Evolutionary conservation across 305 asterid genomes (phyloP).

Genomic region (Solanum hybrid): DNA sequence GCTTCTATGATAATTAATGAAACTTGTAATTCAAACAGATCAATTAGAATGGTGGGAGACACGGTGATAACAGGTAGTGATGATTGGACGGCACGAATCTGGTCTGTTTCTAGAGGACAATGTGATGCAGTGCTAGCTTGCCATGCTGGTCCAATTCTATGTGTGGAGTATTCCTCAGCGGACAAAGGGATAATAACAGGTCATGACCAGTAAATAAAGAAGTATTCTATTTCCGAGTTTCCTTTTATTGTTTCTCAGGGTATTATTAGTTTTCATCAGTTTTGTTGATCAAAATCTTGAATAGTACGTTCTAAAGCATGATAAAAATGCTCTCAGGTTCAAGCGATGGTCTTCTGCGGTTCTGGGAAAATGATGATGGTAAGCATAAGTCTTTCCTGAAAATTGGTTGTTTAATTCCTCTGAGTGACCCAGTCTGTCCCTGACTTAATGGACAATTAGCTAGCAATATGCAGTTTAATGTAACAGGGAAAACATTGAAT

Average conservation of each 20-base stretch:
- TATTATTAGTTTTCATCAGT: neutral
- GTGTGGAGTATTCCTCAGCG: constrained; percentile 71
- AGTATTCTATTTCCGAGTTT: neutral
- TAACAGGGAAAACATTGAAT: neutral
- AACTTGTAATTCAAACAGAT: constrained; percentile 40
- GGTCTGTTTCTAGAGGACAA: constrained; percentile 88
- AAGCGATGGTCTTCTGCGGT: constrained; percentile 80
- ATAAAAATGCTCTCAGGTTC: constrained; percentile 49
- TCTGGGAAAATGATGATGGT: constrained; percentile 97
- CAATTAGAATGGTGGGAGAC: constrained; percentile 96
- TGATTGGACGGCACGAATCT: constrained; percentile 97
- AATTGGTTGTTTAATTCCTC: neutral
- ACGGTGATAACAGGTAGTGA: constrained; percentile 89
- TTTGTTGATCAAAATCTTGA: constrained; percentile 1
- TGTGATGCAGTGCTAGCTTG: constrained; percentile 94
- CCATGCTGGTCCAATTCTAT: constrained; percentile 85
- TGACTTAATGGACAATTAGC: neutral
- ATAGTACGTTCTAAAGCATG: constrained; percentile 13
- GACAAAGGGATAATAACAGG: constrained; percentile 95
- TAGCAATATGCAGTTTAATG: neutral
- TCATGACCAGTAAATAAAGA: constrained; percentile 8
- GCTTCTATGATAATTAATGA: constrained; percentile 14
- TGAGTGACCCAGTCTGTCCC: neutral
- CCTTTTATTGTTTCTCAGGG: constrained; percentile 1
- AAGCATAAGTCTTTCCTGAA: constrained; percentile 18